phyloP scores from a whole-genome alignment of 2,329 filamentous ascomycete species.

The Aspergillus calidoustus region DNA sequence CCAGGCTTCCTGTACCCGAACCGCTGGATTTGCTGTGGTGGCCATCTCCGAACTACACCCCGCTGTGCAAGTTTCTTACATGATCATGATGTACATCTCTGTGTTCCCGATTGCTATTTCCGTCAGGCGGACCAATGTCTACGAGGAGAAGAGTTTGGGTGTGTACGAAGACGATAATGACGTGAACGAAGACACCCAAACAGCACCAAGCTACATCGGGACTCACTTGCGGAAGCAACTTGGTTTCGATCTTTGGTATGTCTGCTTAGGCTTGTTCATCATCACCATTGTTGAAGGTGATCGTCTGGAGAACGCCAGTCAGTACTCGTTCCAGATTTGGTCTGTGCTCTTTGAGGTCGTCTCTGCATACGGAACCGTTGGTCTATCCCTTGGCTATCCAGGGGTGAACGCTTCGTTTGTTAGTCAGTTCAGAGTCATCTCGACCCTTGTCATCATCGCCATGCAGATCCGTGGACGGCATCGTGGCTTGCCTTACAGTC shows the following conservation, averaged over 20 bases:
- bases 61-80: constrained; percentile 89
- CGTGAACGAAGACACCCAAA: constrained; percentile 57
- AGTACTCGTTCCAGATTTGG: constrained; percentile 68
- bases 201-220: constrained; percentile 80
- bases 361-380: constrained; percentile 92
- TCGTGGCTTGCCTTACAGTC: constrained; percentile 67
- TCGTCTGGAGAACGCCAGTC: constrained; percentile 66
- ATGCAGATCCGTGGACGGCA: constrained; percentile 70
- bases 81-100: constrained; percentile 99
- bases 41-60: constrained; percentile 79
- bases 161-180: constrained; percentile 67
- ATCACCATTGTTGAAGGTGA: constrained; percentile 84
- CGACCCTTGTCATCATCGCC: constrained; percentile 68
- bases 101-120: constrained; percentile 95
- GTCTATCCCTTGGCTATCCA: constrained; percentile 82
- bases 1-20: constrained; percentile 85
- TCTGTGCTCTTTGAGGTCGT: constrained; percentile 80
- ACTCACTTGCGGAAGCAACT: constrained; percentile 90
- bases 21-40: constrained; percentile 84
- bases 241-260: constrained; percentile 97
- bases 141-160: constrained; percentile 80
- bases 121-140: constrained; percentile 90
- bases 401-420: constrained; percentile 78
- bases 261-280: constrained; percentile 91
- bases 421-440: constrained; percentile 75